Evolutionary conservation across 768 basidiomycete genomes (phyloP), one percentile per base, ranked within the genome.

Genomic region (Multifurca ochricompacta): DNA sequence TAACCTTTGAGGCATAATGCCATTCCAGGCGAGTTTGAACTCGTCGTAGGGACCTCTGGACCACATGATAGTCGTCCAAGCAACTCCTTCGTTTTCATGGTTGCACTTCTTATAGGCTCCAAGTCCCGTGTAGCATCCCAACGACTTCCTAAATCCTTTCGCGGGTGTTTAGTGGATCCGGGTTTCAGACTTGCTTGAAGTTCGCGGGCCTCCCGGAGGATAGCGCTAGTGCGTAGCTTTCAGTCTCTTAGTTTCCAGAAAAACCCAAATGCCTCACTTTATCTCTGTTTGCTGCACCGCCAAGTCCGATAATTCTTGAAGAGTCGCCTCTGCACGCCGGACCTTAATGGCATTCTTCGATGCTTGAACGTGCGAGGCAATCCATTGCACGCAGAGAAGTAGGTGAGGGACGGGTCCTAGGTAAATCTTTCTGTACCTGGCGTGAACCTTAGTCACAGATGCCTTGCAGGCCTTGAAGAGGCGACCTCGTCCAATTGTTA

Each of bases 341-440:
- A n/a, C 32, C 21, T 52, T 56, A 34, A 47, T 37, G 14, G 14
- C n/a, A 21, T 14, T 9, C 45, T 52, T 56, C 16, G 28, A 41
- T 2, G 11, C 16, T 36, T 23, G 25, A 1, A 45, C 45, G 6
- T 27, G 37, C 16, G 19, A n/a, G 31, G 16, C 19, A 39, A 52
- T 35, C 50, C 55, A 56, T 36, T 56, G 50, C 34, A 56, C 8
- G 28, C 55, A 51, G 55, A 56, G 40, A 35, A 56, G 45, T n/a
- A 56, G 50, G 31, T 56, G 55, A 1, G 55, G 55, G 9, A 56
- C 6, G 6, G 50, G 50, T 13, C 55, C 55, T 18, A 56, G 55
- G 28, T 52, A 52, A 6, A 46, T 14, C 6, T 52, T 56, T 21
- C 55, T 37, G 23, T 52, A 56, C 10, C 34, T 30, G 4, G 31